Evolutionary conservation across 371 early-diverging fungal genomes (phyloP).

Genomic region (Nematocida sp.): DNA sequence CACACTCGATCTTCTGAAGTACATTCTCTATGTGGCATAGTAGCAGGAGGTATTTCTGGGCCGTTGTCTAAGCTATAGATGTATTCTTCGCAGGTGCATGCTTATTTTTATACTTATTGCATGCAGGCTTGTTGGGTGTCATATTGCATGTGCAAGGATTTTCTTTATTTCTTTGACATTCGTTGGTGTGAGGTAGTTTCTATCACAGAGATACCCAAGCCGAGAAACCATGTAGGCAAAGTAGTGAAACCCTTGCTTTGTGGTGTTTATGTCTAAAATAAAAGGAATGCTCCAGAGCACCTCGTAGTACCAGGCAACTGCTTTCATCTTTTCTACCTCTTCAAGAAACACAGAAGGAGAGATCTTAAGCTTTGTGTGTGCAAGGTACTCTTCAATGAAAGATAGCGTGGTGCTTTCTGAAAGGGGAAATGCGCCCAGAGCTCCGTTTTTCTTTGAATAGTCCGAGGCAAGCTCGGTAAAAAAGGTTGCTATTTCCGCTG

Average conservation of each 20-base stretch:
- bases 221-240: background rate
- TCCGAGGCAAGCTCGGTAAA: constrained; percentile 22
- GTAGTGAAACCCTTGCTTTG: background rate
- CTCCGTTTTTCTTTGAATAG: background rate
- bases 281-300: constrained; percentile 12
- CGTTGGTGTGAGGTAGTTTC: background rate
- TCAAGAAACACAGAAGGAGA: background rate
- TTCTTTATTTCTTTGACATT: background rate
- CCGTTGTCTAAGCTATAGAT: no score
- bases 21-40: no score
- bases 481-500: constrained; percentile 15
- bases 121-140: no score
- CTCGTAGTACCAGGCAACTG: constrained; percentile 19
- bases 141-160: no score
- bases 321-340: constrained; percentile 6
- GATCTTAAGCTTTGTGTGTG: background rate
- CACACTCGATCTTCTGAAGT: no score
- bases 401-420: background rate
- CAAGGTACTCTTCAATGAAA: constrained; percentile 20
- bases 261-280: background rate
- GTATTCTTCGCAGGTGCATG: no score
- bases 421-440: no score
- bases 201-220: background rate
- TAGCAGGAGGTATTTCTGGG: no score
- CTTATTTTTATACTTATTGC: no score